A percentile compares a stretch with the other conserved stretches of the same genome.
phyloP scores from a whole-genome alignment of 352 stramenopile genomes.

The Pythium periplocum region DNA sequence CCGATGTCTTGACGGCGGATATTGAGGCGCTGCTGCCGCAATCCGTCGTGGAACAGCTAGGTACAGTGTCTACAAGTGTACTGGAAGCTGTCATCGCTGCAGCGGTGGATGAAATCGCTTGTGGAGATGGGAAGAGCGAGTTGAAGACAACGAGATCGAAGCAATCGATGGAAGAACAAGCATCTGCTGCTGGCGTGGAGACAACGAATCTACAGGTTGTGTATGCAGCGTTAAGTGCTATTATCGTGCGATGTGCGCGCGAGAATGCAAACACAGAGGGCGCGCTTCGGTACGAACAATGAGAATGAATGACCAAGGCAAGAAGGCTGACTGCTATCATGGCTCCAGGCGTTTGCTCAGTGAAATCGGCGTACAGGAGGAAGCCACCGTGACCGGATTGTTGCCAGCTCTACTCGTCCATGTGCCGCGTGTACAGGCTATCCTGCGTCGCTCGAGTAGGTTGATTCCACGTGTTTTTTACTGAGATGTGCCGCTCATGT shows the following conservation, averaged over 20 bases:
- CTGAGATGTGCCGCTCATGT: no score
- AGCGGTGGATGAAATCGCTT: slow-evolving; percentile 4
- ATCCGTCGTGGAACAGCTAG: not conserved
- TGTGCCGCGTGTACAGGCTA: slow-evolving; percentile 10
- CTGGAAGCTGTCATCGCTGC: slow-evolving; percentile 5
- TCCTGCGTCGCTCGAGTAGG: slow-evolving; percentile 13
- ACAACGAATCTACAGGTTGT: slow-evolving; percentile 1
- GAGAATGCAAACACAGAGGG: slow-evolving; percentile 1
- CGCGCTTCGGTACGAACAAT: no score
- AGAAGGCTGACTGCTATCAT: no score
- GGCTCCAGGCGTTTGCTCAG: slow-evolving; percentile 4
- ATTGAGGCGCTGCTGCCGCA: slow-evolving; percentile 8
- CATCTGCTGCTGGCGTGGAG: no score
- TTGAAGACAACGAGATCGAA: no score
- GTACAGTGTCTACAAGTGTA: not conserved
- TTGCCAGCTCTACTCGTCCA: slow-evolving; percentile 9
- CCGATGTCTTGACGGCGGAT: slow-evolving; percentile 3
- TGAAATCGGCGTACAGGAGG: slow-evolving; percentile 15
- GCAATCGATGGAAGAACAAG: no score
- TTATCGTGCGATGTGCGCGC: slow-evolving; percentile 14
- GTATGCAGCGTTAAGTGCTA: slow-evolving; percentile 8
- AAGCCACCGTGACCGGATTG: slow-evolving; percentile 7
- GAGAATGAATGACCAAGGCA: no score
- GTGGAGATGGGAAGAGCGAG: not conserved
- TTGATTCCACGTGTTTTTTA: no score